These are phyloP conservation scores for Phaffomyces antillensis DNA, from an alignment of 805 yeast genomes.

Conservation along the genomic window DNA sequence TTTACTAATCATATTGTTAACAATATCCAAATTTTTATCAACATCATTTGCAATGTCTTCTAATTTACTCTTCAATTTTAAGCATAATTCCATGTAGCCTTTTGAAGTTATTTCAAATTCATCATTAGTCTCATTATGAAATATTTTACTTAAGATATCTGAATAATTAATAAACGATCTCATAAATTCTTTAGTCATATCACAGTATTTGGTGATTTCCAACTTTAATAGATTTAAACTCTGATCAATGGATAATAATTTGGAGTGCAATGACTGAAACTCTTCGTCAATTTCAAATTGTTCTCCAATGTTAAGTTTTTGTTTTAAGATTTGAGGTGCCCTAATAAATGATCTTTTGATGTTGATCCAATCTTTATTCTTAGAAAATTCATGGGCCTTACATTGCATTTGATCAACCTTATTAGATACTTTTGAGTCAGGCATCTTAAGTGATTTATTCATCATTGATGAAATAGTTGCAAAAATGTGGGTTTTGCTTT, in stretches of 20 bases:
- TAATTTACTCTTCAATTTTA: constrained; percentile 8
- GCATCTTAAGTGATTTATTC: no score
- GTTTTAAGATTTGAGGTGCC: constrained; percentile 88
- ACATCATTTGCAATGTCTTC: constrained; percentile 2
- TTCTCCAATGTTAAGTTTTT: constrained; percentile 75
- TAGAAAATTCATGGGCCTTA: constrained; percentile 19
- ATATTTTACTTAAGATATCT: constrained; percentile 6
- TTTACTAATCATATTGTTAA: constrained; percentile 19
- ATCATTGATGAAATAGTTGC: no score
- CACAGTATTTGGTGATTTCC: constrained; percentile 8
- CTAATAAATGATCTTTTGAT: constrained; percentile 69
- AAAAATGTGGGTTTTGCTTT: no score
- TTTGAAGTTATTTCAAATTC: constrained; percentile 1
- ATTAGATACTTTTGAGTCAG: no score
- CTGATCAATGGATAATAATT: constrained; percentile 2
- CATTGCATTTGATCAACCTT: constrained; percentile 10
- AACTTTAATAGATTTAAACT: constrained; percentile 9
- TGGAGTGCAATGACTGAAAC: constrained; percentile 4
- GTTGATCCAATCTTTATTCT: constrained; percentile 21
- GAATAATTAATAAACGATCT: constrained; percentile 3
- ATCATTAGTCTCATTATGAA: constrained; percentile 7
- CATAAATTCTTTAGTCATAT: constrained; percentile 4
- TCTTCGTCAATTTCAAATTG: constrained; percentile 43
- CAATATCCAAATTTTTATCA: constrained; percentile 19
- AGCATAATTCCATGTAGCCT: constrained; percentile 5